These are phyloP conservation scores for Scleromitrula shiraiana DNA, from an alignment of 2,329 filamentous ascomycete genomes.

Conservation along the genomic window DNA sequence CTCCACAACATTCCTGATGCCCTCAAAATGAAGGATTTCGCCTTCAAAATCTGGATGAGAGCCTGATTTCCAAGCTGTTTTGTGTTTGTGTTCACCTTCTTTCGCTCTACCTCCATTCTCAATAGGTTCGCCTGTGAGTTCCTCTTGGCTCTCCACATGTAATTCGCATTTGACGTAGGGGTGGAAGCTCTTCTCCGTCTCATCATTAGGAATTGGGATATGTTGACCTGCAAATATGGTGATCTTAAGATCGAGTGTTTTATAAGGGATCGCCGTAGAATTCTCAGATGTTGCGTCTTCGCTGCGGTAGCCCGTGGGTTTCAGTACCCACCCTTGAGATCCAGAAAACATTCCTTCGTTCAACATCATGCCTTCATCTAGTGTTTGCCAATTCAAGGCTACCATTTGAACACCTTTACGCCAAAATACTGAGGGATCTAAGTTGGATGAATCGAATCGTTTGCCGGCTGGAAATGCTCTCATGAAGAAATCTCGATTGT, in stretches of 20 bases:
- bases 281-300: conserved; percentile 20
- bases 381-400: conserved; percentile 87
- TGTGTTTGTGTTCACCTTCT: conserved; percentile 50
- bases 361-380: conserved; percentile 91
- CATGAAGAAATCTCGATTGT: conserved; percentile 79
- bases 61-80: conserved; percentile 47
- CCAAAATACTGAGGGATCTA: conserved; percentile 82
- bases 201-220: conserved; percentile 56
- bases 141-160: conserved; percentile 60
- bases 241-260: conserved; percentile 59
- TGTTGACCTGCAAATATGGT: conserved; percentile 70
- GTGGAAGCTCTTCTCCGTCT: conserved; percentile 45
- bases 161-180: conserved; percentile 74
- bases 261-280: conserved; percentile 31
- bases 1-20: conserved; percentile 52
- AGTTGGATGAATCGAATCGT: conserved; percentile 75
- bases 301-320: conserved; percentile 65
- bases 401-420: conserved; percentile 83
- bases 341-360: conserved; percentile 88
- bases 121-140: conserved; percentile 27
- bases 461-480: conserved; percentile 80
- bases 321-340: conserved; percentile 76
- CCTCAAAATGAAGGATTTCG: conserved; percentile 49
- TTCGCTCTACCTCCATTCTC: conserved; percentile 43
- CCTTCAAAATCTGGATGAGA: conserved; percentile 57